Base-by-base conservation (phyloP, 345 rosid genomes). In the Microthlaspi erraticum region DNA sequence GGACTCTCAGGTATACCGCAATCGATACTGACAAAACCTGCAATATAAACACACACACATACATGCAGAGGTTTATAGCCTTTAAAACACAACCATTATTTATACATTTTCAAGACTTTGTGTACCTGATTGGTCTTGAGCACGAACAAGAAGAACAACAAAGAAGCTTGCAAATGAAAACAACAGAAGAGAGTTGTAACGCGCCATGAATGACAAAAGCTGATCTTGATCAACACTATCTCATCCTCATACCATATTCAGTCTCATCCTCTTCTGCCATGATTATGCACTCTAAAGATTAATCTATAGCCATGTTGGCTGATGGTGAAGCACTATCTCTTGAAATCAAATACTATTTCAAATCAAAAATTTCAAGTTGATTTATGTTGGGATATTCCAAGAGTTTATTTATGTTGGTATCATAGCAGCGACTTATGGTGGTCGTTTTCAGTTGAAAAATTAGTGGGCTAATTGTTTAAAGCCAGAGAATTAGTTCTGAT, bases 21-120 rank as follows among this genome's bases (percentile, higher is more conserved):
- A 39, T 80, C 86, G 44, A 80, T 68, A 74, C 86, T 80, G 7
- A 80, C 73, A 52, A 80, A 83, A 13, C 82, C 83, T 78, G 78
- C 16, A 12, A 42, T 3, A 16, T 0, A 51, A 7, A 66, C 65
- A 42, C 5, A 67, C 6, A 39, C 7, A 32, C 0, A 32, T 18
- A 7, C 10, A 29, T 2, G 3, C 0, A 32, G 7, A 60, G 29
- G 29, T 19, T 56, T 16, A 8, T 37, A 56, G 38, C 16, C 17
- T n/a, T 3, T 14, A 7, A 52, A 41, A 2, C 32, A 6, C 10
- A 50, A 14, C 29, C 19, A 13, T 49, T 26, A 1, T 1, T 10
- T 23, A 12, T n/a, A 16, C 34, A 50, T 7, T 9, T 66, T 37
- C 19, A 54, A 11, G 46, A 65, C 0, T 37, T 16, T 38, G 10